Base-by-base conservation (phyloP, 805 yeast species). In the Saturnispora mendoncae region DNA sequence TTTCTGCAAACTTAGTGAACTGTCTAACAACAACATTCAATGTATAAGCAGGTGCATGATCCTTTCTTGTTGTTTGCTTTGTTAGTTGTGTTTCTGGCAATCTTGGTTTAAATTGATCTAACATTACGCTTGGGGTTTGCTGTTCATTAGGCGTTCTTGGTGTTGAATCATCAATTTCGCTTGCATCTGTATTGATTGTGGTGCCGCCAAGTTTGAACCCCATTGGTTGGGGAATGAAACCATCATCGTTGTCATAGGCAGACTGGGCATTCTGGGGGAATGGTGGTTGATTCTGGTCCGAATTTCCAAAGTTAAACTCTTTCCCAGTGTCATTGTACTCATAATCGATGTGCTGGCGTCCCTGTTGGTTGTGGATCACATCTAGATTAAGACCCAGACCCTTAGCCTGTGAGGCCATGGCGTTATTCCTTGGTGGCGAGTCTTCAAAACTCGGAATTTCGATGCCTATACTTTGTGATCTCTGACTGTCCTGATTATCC, bases 1-100 rank as follows among this genome's bases (percentile, higher is more conserved):
- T 66, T 56, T 94, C 99, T 0, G 97, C 94, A 51, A 82, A 81
- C 42, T 97, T 78, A 8, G 94, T 95, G 64, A 92, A 92, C 62
- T 90, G 95, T 2, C 97, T 86, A 58, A 94, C 94, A 31, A 94
- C 71, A 20, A 94, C 87, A 60, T 94, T 97, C 41, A 94, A 66
- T 0, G 97, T 92, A 57, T 92, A 92, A 53, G 88, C 97, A 1
- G 61, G 61, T 4, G 58, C 54, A 0, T 94, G 80, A 0, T 88
- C 84, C 71, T 54, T 81, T 78, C 39, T 51, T 33, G 36, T 47
- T 35, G 37, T 36, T 6, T 38, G 42, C 25, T 41, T 32, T 17
- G 44, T 42, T 0, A 90, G 45, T 20, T 3, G 47, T 31, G 7
- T 46, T 38, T 13, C 9, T 21, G 14, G 38, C n/a, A n/a, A n/a